phyloP scores from a whole-genome alignment of 345 rosid species.

The Erodium maritimum region DNA sequence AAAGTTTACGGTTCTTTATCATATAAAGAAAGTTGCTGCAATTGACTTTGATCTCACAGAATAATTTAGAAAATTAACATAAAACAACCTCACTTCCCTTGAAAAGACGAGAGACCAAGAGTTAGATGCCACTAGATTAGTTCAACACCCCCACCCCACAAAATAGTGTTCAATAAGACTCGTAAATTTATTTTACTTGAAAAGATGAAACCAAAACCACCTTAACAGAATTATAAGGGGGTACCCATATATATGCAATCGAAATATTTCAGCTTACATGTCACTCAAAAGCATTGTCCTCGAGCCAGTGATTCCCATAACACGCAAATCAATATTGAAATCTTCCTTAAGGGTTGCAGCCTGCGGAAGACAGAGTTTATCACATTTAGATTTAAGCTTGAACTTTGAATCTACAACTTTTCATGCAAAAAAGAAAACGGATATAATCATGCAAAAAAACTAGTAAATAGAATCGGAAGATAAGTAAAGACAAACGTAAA shows the following conservation, averaged over 20 bases:
- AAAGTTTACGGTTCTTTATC: background rate
- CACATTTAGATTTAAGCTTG: background rate
- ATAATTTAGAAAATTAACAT: too few species aligned
- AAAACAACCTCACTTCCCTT: too few species aligned
- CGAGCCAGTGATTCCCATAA: conserved; percentile 85
- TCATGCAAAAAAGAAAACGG: background rate
- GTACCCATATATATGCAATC: background rate
- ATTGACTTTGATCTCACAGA: background rate
- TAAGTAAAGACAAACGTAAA: too few species aligned
- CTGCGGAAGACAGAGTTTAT: conserved; percentile 13
- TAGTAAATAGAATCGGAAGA: too few species aligned
- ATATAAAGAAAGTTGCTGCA: background rate
- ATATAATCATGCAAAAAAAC: background rate
- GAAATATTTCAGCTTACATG: conserved; percentile 37
- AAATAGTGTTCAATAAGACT: too few species aligned
- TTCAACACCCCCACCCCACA: too few species aligned
- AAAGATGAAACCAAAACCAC: too few species aligned
- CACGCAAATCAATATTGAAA: conserved; percentile 91
- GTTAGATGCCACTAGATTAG: too few species aligned
- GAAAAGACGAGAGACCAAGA: too few species aligned
- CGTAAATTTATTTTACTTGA: too few species aligned
- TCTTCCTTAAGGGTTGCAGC: conserved; percentile 89
- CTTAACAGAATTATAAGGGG: too few species aligned
- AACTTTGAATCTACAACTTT: background rate
- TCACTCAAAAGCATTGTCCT: conserved; percentile 76